Evolutionary conservation across 2,329 filamentous ascomycete genomes (phyloP), one percentile per base, ranked within the genome.

Genomic region (Rosellinia necatrix): DNA sequence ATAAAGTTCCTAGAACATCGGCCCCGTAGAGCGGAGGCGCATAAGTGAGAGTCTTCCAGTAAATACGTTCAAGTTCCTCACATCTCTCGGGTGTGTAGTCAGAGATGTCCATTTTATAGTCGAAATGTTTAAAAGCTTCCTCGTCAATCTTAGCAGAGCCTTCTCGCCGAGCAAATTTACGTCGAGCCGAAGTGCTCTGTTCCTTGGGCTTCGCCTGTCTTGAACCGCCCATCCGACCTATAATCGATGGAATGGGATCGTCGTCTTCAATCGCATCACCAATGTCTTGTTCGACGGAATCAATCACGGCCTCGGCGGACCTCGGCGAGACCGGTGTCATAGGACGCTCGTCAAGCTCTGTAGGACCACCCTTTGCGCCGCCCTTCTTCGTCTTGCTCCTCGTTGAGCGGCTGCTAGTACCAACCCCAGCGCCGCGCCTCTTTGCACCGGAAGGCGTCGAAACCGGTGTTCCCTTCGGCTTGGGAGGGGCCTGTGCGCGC

Each of bases 41-140:
- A 74, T 96, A 99, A 19, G 92, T 97, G 60, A 99, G 81, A 1
- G 91, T 96, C 75, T 96, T 97, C 94, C 94, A 99, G 75, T 99
- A 99, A 38, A 88, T 88, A 49, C 91, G 88, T 74, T 99, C 94
- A 5, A 99, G 81, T 70, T 99, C 94, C 65, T 96, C 91, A 70
- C 94, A 97, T 57, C 96, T 84, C 72, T 97, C 93, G 0, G 88
- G 82, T 0, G 92, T 96, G 70, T 89, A 99, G 50, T 97, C 91
- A 5, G 92, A 90, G 27, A 91, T 83, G 63, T 93, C 87, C 74
- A 97, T 89, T 44, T 85, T 86, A 71, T 97, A 97, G 70, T 97
- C 89, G 71, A 96, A 99, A 63, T 89, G 84, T 67, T 90, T 88
- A 76, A 97, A 99, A 0, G 90, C 90, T 59, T 88, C 89, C 72